Evolutionary conservation across 148 eudicot genomes (phyloP), one percentile per base, ranked within the genome.

Genomic region (Simmondsia chinensis): DNA sequence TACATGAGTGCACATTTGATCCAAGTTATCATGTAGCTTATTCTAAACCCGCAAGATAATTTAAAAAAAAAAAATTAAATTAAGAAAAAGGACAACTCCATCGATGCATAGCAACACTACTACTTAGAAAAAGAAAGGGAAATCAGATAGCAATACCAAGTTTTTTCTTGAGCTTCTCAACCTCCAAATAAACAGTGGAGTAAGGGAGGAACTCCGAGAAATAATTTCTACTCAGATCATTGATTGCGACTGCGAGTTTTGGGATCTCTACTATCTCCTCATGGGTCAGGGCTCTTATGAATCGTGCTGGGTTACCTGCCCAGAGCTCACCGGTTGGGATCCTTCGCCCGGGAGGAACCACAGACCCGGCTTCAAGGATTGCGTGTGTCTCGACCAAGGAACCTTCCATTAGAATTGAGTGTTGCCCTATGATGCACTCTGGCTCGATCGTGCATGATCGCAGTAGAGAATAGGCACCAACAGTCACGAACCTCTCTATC

Each of bases 291-390:
- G 83, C 73, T 76, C 99, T 77, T 27, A 93, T 82, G 57, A 86
- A 93, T 69, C 93, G 77, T 6, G 99, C 99, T 7, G 99, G 99
- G 55, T 93, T 93, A 11, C 99, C 99, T 5, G 96, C 89, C 99
- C 99, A 93, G 4, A 93, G 82, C 58, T 93, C 99, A 27, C 99
- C 99, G 7, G 81, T 72, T 16, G 99, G 99, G 46, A 93, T 93
- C 55, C 99, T 57, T 68, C 99, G 71, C 24, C 99, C 99, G 13
- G 99, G 99, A 14, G 99, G 94, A 44, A 93, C 77, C 30, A 93
- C 86, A 0, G 99, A 86, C 14, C 99, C 99, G 45, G 99, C 99
- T 71, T 93, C 99, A 7, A 93, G 91, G 45, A 93, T 86, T 16
- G 99, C 77, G 26, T 82, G 94, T 27, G 99, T 86, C 73, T 93